phyloP scores from a whole-genome alignment of 306 rosid genomes.

The Quillaja saponaria region DNA sequence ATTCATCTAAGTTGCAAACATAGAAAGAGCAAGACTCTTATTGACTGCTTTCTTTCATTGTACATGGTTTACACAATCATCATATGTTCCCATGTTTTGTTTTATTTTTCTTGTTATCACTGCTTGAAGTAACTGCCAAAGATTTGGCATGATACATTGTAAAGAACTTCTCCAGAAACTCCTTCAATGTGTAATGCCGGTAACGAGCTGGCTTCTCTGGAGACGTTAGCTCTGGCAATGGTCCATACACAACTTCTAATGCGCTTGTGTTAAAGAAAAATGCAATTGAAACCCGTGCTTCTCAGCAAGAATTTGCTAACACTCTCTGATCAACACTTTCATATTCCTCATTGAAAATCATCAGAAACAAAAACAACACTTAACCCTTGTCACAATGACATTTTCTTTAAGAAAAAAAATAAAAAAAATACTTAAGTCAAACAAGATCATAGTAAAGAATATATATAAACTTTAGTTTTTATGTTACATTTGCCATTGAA shows the following conservation, averaged over 20 bases:
- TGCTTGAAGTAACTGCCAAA: constrained; percentile 50
- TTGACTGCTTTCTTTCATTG: no score
- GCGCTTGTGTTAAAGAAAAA: constrained; percentile 39
- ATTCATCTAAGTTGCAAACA: constrained; percentile 27
- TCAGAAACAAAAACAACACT: constrained; percentile 12
- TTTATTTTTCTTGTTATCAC: constrained; percentile 19
- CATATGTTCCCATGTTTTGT: no score
- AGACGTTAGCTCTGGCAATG: constrained; percentile 43
- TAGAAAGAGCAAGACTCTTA: constrained; percentile 34
- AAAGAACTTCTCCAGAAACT: constrained; percentile 39
- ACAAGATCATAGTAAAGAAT: no score
- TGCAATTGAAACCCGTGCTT: constrained; percentile 35
- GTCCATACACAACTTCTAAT: constrained; percentile 38
- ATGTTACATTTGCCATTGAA: no score
- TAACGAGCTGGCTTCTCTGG: constrained; percentile 29
- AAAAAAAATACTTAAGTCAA: no score
- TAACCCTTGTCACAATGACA: no score
- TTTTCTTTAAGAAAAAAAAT: no score
- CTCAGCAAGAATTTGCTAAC: constrained; percentile 29
- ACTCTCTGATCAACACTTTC: constrained; percentile 51
- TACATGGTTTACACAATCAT: no score
- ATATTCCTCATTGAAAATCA: constrained; percentile 43
- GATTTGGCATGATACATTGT: constrained; percentile 48
- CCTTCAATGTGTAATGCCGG: constrained; percentile 18
- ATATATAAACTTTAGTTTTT: no score